These are phyloP conservation scores for Colletotrichum caudatum DNA, from an alignment of 2,329 filamentous ascomycete genomes.

Conservation along the genomic window DNA sequence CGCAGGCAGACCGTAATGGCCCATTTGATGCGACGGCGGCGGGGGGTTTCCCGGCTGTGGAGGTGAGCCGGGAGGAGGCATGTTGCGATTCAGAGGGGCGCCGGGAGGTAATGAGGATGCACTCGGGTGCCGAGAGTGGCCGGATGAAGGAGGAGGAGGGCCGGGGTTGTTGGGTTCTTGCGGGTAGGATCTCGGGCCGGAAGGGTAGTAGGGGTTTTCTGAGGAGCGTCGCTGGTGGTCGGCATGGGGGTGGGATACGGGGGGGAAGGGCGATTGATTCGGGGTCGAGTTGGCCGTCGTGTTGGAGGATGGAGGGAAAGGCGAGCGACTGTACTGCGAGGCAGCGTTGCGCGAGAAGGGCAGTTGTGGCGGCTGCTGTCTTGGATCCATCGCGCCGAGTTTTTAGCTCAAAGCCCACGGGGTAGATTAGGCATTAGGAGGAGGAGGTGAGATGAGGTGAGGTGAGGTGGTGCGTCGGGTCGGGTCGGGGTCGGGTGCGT, in stretches of 20 bases:
- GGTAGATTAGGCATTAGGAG: slow-evolving; percentile 35
- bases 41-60: slow-evolving; percentile 53
- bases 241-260: slow-evolving; percentile 44
- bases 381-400: slow-evolving; percentile 52
- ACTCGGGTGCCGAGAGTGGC: slow-evolving; percentile 58
- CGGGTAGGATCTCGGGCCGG: slow-evolving; percentile 51
- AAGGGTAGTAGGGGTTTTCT: slow-evolving; percentile 58
- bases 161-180: slow-evolving; percentile 47
- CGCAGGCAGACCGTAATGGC: slow-evolving; percentile 60
- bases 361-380: slow-evolving; percentile 50
- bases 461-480: slow-evolving; percentile 26
- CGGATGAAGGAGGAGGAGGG: slow-evolving; percentile 48
- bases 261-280: slow-evolving; percentile 43
- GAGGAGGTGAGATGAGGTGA: no score
- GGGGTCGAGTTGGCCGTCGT: slow-evolving; percentile 31
- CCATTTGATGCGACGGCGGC: slow-evolving; percentile 49
- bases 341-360: slow-evolving; percentile 47
- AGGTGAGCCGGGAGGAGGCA: slow-evolving; percentile 62
- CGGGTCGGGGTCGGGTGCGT: background rate
- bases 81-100: slow-evolving; percentile 54
- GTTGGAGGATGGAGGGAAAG: slow-evolving; percentile 41
- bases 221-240: slow-evolving; percentile 55
- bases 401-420: slow-evolving; percentile 50
- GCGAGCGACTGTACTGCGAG: slow-evolving; percentile 49
- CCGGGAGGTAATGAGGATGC: slow-evolving; percentile 58